Evolutionary conservation across 176 grass and related monocot genomes (phyloP).

Genomic region (Guadua angustifolia): DNA sequence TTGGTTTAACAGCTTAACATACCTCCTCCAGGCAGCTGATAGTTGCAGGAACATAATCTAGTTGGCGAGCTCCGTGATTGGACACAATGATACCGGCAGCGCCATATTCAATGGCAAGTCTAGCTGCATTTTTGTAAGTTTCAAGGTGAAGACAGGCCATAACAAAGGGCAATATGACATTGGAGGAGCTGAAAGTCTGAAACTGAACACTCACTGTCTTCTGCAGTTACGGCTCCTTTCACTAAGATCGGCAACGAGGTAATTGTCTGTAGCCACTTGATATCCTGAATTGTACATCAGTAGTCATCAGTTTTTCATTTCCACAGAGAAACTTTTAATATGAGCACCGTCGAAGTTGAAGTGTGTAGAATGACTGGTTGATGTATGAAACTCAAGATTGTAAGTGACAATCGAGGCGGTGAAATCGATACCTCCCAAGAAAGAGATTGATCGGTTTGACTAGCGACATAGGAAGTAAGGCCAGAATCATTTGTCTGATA

Average conservation of each 20-base stretch:
- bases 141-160: not conserved
- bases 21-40: constrained; percentile 97
- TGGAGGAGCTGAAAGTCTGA: not conserved
- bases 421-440: constrained; percentile 74
- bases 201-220: constrained; percentile 68
- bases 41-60: constrained; percentile 89
- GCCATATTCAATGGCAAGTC: constrained; percentile 65
- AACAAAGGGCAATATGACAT: not conserved
- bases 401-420: not conserved
- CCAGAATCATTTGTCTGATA: constrained; percentile 81
- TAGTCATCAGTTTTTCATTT: constrained; percentile 7
- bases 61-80: constrained; percentile 91
- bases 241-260: constrained; percentile 84
- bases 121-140: constrained; percentile 58
- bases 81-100: constrained; percentile 87
- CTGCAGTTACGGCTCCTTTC: constrained; percentile 90
- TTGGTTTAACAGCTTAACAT: not conserved
- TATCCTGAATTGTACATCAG: constrained; percentile 53
- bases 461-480: constrained; percentile 65
- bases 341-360: not conserved
- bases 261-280: constrained; percentile 85
- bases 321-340: not conserved
- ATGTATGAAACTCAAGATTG: not conserved
- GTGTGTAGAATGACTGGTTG: not conserved
- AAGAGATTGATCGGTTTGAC: constrained; percentile 72